Base-by-base conservation (phyloP, 345 rosid species). In the Moricandia arvensis region DNA sequence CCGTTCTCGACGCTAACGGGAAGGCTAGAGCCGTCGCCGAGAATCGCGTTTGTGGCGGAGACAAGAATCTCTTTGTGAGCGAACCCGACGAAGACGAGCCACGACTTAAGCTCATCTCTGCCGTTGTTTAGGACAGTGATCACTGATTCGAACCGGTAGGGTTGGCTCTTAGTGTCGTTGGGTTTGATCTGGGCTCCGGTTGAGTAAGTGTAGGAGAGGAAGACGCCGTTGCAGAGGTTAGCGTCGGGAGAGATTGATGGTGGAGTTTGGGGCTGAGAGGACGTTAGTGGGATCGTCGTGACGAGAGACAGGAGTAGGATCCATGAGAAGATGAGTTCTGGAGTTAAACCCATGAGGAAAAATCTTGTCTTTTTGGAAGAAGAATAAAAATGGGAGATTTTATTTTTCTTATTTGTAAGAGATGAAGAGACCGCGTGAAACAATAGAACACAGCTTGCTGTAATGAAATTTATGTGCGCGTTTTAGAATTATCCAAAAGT, bases 1-100 rank as follows among this genome's bases (percentile, higher is more conserved):
- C 96, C 98, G 79, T 93, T 93, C 29, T 87, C 97, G 1, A 95
- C 99, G 17, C 53, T 70, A 0, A 84, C 88, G 29, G 99, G 99
- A 16, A 88, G 69, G 73, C 76, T 83, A 24, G 85, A 78, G 51
- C 98, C 99, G 67, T 92, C 97, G 12, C 69, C 79, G 76, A 95
- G 85, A 18, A 90, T 82, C 8, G 91, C 98, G 81, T 87, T 88
- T 24, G 90, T 78, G 3, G 91, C 91, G 0, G 96, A 88, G 29
- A 91, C 96, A 57, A 95, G 79, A 35, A 81, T 38, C 93, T 95
- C 99, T 3, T 82, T 90, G 80, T 92, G 81, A 16, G 68, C 71
- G 59, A 95, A 95, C 26, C 87, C 89, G 34, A 92, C 97, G 68
- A 81, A 88, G 63, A 78, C 97, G 61, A 41, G 79, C 99, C 99